A percentile compares a stretch with the other conserved stretches of the same genome.
phyloP scores from a whole-genome alignment of 1,284 basidiomycete species.

The Sporisorium scitamineum region DNA sequence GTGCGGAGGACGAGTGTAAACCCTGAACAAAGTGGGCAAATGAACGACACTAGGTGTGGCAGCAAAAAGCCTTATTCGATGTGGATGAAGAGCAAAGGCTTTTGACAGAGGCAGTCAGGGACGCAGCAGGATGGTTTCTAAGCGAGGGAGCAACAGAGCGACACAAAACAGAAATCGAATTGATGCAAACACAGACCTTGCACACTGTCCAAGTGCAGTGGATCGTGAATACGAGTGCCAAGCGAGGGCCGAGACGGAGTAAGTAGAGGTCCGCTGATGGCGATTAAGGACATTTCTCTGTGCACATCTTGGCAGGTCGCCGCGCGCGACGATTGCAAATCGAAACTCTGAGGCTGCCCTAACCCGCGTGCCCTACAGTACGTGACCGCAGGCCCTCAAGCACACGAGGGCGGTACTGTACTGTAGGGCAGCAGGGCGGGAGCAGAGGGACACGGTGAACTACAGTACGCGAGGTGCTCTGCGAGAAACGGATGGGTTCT shows the following conservation, averaged over 20 bases:
- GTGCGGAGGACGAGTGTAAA: conserved; percentile 5
- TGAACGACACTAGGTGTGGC: conserved; percentile 27
- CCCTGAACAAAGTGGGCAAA: conserved; percentile 12
- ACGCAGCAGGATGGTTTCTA: neutral
- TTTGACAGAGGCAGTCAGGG: conserved; percentile 6
- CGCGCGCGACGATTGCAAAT: neutral
- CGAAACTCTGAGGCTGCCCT: neutral
- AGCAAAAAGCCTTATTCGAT: conserved; percentile 16
- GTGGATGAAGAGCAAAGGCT: conserved; percentile 12
- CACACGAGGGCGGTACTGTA: conserved; percentile 10
- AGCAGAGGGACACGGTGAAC: neutral
- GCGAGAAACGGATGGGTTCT: neutral
- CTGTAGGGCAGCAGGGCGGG: conserved; percentile 3
- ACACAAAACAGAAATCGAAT: neutral
- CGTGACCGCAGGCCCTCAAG: neutral
- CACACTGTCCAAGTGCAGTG: conserved; percentile 25
- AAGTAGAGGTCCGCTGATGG: conserved; percentile 26
- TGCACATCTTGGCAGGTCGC: conserved; percentile 37
- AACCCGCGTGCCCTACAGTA: conserved; percentile 18
- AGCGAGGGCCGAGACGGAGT: conserved; percentile 36
- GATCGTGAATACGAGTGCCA: conserved; percentile 5
- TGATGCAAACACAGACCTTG: neutral
- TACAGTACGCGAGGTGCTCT: conserved; percentile 6
- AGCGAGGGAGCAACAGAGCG: conserved; percentile 13
- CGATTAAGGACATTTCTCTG: conserved; percentile 7